phyloP scores from a whole-genome alignment of 306 rosid species.

The Casuarina cunninghamiana region DNA sequence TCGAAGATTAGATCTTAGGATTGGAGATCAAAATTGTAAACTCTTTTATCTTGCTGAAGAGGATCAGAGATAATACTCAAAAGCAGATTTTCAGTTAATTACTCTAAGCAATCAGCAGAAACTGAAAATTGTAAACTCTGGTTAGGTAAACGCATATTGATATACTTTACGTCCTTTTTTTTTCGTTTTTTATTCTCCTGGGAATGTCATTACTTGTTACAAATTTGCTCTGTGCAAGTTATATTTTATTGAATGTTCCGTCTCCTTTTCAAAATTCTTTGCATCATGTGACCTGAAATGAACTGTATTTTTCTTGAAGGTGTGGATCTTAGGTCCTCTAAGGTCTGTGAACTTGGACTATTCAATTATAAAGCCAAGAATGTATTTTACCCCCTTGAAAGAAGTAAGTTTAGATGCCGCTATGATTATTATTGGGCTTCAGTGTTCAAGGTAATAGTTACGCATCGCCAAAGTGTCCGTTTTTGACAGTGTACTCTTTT shows the following conservation, averaged over 20 bases:
- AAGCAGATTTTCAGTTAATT: not conserved
- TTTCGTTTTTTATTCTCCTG: not conserved
- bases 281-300: slow-evolving; percentile 4
- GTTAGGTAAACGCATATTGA: not conserved
- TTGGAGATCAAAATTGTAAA: too few species aligned
- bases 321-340: slow-evolving; percentile 92
- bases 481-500: slow-evolving; percentile 12
- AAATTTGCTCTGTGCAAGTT: not conserved
- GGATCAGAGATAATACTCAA: not conserved
- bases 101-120: not conserved
- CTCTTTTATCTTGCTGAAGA: not conserved
- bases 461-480: slow-evolving; percentile 7
- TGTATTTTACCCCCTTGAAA: slow-evolving; percentile 63
- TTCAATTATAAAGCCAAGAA: slow-evolving; percentile 78
- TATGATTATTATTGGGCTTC: slow-evolving; percentile 98
- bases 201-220: not conserved
- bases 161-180: not conserved
- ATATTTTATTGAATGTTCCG: not conserved
- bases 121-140: not conserved
- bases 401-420: slow-evolving; percentile 76
- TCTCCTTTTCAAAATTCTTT: slow-evolving; percentile 1
- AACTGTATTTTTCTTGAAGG: slow-evolving; percentile 48
- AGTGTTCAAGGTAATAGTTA: slow-evolving; percentile 63
- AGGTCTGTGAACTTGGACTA: slow-evolving; percentile 86
- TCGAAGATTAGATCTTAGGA: not conserved